Base-by-base conservation (phyloP, 2,329 filamentous ascomycete species). In the Fusarium domesticum region DNA sequence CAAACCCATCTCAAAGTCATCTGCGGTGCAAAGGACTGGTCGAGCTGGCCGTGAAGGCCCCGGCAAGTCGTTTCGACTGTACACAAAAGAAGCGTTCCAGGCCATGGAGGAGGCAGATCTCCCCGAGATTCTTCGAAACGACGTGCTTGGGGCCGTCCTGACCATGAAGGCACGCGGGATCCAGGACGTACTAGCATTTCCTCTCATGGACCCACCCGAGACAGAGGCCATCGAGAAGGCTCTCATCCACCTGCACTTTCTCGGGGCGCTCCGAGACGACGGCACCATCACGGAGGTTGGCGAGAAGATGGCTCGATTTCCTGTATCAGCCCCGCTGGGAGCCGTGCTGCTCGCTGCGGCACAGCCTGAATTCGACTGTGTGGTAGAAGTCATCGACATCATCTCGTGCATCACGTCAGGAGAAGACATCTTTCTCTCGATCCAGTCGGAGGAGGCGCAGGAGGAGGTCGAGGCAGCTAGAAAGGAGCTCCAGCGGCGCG, bases 81-180 rank as follows among this genome's bases (percentile, higher is more conserved):
- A 96, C 64, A 95, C 92, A 0, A 83, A 95, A 55, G 76, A 80
- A 4, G 81, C 84, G 3, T 97, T 89, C 64, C 70, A 82, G 8
- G 68, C 72, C 0, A 71, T 96, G 6, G 78, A 86, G 35, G 81
- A 88, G 45, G 78, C 85, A 1, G 91, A 91, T 37, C 78, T 84
- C 1, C 92, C 93, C 0, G 93, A 98, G 64, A 96, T 98, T 10
- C 70, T 96, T 10, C 81, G 93, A 16, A 95, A 89, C 60, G 92
- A 98, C 64, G 78, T 97, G 6, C 81, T 90, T 16, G 85, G 89
- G 25, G 87, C 92, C 0, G 76, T 96, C 1, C 72, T 98, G 8
- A 95, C 88, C 1, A 95, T 98, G 86, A 96, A 96, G 65, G 90
- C 92, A 1, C 81, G 90, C 42, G 90, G 91, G 0, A 84, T 97